Conservation (phyloP, 768 basidiomycete genomes). For the Pilatotrama ljubarskyi region DNA sequence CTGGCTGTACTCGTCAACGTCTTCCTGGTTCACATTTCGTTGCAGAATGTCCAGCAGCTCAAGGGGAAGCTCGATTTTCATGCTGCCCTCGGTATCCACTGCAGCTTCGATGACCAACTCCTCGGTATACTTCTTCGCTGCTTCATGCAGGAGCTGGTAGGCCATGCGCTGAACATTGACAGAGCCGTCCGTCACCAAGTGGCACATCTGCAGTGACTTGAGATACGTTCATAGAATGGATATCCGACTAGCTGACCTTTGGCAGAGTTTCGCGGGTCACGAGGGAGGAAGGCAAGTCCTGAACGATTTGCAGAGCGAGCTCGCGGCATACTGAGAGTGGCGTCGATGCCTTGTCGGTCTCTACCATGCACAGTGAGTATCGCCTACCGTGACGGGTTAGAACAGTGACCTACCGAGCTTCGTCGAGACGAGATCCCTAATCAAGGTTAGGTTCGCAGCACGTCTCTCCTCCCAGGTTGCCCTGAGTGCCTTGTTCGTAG, state of each 20-base stretch:
- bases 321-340: constrained; percentile 71
- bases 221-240: background rate
- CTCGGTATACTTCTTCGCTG: constrained; percentile 76
- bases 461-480: constrained; percentile 66
- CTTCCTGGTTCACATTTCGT: constrained; percentile 42
- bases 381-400: background rate
- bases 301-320: constrained; percentile 66
- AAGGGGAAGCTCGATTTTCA: constrained; percentile 58
- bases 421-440: constrained; percentile 60
- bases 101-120: constrained; percentile 85
- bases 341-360: constrained; percentile 37
- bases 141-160: constrained; percentile 68
- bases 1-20: constrained; percentile 41
- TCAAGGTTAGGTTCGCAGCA: constrained; percentile 50
- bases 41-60: constrained; percentile 69
- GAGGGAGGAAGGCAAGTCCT: constrained; percentile 61
- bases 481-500: constrained; percentile 72
- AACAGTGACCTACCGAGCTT: constrained; percentile 46
- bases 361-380: constrained; percentile 6
- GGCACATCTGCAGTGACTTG: constrained; percentile 61
- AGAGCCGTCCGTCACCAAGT: constrained; percentile 67
- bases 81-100: constrained; percentile 63
- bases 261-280: constrained; percentile 64
- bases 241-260: constrained; percentile 43
- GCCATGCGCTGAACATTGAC: constrained; percentile 74